These are phyloP conservation scores for Dipteronia dyeriana DNA, from an alignment of 345 rosid species.

Conservation along the genomic window DNA sequence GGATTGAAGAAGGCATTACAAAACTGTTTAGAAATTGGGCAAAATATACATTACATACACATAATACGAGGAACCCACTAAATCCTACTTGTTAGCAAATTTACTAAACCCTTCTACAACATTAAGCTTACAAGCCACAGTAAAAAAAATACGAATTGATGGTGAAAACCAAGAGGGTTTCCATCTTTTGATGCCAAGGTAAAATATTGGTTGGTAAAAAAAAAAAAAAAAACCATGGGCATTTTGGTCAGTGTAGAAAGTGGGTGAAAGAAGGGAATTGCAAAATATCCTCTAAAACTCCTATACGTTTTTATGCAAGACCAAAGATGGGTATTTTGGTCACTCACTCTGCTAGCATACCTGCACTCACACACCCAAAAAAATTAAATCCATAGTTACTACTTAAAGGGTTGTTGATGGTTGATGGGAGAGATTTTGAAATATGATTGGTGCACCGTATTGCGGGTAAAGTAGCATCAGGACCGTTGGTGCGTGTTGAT, in stretches of 20 bases:
- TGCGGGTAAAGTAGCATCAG: conserved; percentile 74
- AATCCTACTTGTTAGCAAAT: conserved; percentile 33
- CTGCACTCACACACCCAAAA: conserved; percentile 16
- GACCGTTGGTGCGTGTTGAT: conserved; percentile 77
- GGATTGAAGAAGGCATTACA: conserved; percentile 30
- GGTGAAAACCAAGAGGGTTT: no score
- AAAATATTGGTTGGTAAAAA: background rate
- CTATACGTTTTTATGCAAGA: background rate
- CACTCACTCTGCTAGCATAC: background rate
- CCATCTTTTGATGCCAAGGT: conserved; percentile 2
- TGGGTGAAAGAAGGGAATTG: background rate
- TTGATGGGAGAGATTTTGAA: conserved; percentile 30
- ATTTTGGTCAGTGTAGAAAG: background rate
- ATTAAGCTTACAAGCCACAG: conserved; percentile 22
- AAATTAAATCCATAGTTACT: background rate
- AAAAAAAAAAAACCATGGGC: background rate
- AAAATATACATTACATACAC: conserved; percentile 45
- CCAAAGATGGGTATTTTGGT: background rate
- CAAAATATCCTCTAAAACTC: background rate
- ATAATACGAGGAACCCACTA: background rate
- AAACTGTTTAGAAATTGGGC: conserved; percentile 38
- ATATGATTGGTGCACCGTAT: conserved; percentile 74
- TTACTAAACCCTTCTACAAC: conserved; percentile 14
- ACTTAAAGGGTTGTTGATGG: conserved; percentile 3
- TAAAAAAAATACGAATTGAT: no score